Evolutionary conservation across 257 asterid genomes (phyloP), one percentile per base, ranked within the genome.

Genomic region (Rehmannia glutinosa): DNA sequence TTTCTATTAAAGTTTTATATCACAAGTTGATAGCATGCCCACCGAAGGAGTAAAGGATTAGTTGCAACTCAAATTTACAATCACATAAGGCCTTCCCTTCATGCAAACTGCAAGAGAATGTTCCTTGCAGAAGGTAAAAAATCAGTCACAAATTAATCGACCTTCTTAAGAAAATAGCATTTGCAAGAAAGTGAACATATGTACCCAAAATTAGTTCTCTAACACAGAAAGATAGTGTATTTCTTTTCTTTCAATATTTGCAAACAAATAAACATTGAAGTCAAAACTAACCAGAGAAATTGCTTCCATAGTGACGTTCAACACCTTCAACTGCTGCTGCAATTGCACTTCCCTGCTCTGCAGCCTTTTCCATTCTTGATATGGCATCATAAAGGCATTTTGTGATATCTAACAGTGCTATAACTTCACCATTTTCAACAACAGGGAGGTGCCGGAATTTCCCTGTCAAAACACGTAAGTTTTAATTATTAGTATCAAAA

Each of bases 271-370:
- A 51, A 28, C 39, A 52, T 41, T 20, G 16, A 54, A 66, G n/a
- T 55, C 30, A 52, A 52, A 73, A 86, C 93, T 71, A n/a, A 90
- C 98, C 96, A 21, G 95, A 66, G 27, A 86, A 84, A 78, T 81
- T 88, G 86, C 83, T 82, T 54, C 99, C 96, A 71, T 80, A 88
- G 71, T 88, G 99, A 25, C 96, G 94, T 75, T 93, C 96, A 68
- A 93, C 96, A 51, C 97, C 99, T 90, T 93, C 97, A 71, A 90
- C 97, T 67, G 99, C 96, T 0, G 96, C 96, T 21, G 97, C 99
- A 75, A 93, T 86, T 32, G 96, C 99, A 76, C 89, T 93, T 63
- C 99, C 97, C 76, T 90, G 96, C 83, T 88, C 97, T 39, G 97
- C 95, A 24, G 97, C 96, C 74, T 93, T 93, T 89, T 93, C 97